Percentiles rank a stretch among this genome's conserved stretches.
phyloP scores from a whole-genome alignment of 768 basidiomycete species.

The Kondoa subrosea region DNA sequence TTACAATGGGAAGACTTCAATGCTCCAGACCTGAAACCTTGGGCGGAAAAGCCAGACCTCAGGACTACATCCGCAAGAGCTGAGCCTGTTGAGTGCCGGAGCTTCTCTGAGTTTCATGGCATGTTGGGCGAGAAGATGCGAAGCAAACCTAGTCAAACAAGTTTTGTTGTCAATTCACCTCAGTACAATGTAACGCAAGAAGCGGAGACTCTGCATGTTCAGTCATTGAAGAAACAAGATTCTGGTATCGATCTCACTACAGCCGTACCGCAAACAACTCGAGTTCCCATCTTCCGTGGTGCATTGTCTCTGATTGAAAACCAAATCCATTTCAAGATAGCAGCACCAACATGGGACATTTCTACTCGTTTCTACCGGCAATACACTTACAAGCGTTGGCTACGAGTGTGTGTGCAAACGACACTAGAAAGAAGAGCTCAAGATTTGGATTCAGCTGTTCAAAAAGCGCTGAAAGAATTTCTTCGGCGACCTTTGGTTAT shows the following conservation, averaged over 20 bases:
- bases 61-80: not conserved
- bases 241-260: too few relatives aligned
- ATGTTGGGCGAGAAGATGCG: not conserved
- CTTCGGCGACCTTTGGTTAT: not conserved
- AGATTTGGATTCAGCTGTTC: not conserved
- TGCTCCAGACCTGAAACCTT: not conserved
- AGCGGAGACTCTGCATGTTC: not conserved
- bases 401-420: not conserved
- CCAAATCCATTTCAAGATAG: not conserved
- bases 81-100: not conserved
- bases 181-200: not conserved
- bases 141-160: not conserved
- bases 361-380: not conserved
- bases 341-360: not conserved
- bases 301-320: not conserved
- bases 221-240: too few relatives aligned
- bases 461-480: not conserved
- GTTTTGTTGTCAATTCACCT: not conserved
- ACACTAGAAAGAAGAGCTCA: not conserved
- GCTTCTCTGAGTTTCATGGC: not conserved
- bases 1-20: not conserved
- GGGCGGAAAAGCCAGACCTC: too few relatives aligned
- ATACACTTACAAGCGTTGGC: not conserved
- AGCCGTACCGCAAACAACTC: not conserved
- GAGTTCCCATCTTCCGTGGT: not conserved